Evolutionary conservation across 306 rosid genomes (phyloP), one percentile per base, ranked within the genome.

Genomic region (Gastrolobium villosum): DNA sequence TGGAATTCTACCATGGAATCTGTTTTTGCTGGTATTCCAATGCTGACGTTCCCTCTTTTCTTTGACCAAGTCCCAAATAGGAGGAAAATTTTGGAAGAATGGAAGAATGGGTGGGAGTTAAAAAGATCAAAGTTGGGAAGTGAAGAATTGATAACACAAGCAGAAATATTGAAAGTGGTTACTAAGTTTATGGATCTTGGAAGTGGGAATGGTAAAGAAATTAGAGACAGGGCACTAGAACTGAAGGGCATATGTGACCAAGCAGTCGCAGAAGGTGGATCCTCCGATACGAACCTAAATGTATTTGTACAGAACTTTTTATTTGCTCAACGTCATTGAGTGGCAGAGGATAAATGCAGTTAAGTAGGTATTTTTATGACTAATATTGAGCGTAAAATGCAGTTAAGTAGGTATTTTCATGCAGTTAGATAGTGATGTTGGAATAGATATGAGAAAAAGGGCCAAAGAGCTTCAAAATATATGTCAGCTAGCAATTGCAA

Each of bases 1-100:
- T 85, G 84, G 86, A 85, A 82, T 75, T 85, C 86, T 0, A 55
- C 81, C 10, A 13, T 79, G 2, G 89, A 79, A 65, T 77, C 82
- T 35, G 44, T 28, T 32, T 82, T 74, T 71, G 76, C 69, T 1
- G 84, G 86, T 4, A 76, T 70, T 1, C 82, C 86, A 2, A 28
- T 85, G 55, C 37, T 85, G 34, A 57, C 82, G 0, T 85, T 85
- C 39, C 84, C 89, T 52, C 43, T 79, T 13, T 75, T 65, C 64
- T 55, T 77, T 8, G 89, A 86, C 34, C 87, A 86, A 79, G 60
- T 79, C 30, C 83, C 83, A 0, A 86, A 76, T 35, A 60, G 55
- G 2, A 82, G 56, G 50, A 46, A 70, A 49, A 76, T 83, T 28
- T 71, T 83, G 8, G 70, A 83, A 5, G 87, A 71, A 3, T 82